Conservation (phyloP, 495 filamentous ascomycete species). For the Neurospora terricola region DNA sequence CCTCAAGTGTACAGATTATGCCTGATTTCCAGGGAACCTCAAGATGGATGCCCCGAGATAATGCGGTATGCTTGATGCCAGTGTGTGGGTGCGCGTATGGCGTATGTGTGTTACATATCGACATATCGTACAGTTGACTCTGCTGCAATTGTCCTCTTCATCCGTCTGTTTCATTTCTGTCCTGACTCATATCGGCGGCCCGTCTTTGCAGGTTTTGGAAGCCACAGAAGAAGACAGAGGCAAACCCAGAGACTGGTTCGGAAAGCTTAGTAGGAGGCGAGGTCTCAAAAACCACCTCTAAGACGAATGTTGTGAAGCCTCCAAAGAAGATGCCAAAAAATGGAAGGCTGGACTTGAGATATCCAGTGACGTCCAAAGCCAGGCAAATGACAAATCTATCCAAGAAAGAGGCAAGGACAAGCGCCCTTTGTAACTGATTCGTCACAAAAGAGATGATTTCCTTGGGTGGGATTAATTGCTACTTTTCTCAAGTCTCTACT, state of each 20-base stretch:
- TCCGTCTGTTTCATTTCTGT: background rate
- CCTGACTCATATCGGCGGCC: background rate
- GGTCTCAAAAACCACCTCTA: background rate
- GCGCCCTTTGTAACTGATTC: background rate
- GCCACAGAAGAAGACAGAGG: background rate
- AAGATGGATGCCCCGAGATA: no score
- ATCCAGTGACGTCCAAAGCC: background rate
- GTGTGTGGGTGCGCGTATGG: background rate
- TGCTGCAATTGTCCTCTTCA: background rate
- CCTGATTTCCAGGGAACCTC: no score
- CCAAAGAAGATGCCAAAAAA: background rate
- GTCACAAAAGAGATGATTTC: background rate
- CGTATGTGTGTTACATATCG: no score
- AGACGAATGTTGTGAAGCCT: background rate
- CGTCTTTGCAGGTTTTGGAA: background rate
- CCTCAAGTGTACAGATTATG: no score
- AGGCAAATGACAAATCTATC: background rate
- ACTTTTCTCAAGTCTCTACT: background rate
- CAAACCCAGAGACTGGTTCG: background rate
- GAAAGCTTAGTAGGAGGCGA: background rate
- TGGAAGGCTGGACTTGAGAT: no score
- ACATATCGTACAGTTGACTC: background rate
- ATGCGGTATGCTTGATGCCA: background rate
- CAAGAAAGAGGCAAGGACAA: no score
- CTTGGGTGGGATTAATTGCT: background rate